phyloP scores from a whole-genome alignment of 2,329 filamentous ascomycete genomes.

The Cladosporium oxysporum region DNA sequence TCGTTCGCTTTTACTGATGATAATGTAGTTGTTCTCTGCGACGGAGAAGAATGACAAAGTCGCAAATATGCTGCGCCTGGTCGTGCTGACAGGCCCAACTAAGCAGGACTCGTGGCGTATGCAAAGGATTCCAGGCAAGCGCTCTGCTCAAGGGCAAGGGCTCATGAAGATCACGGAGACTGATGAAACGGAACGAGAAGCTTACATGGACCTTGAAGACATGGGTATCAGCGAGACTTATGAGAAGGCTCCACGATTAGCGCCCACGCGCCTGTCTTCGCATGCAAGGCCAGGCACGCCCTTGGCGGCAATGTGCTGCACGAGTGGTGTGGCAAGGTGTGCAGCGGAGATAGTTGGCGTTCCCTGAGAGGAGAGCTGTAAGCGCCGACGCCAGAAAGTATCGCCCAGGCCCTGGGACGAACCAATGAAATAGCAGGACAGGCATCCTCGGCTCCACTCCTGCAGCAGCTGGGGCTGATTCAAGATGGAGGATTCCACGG shows the following conservation, averaged over 20 bases:
- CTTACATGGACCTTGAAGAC: constrained; percentile 2
- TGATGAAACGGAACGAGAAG: constrained; percentile 5
- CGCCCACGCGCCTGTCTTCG: neutral
- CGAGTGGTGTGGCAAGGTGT: constrained; percentile 12
- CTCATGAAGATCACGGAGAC: neutral
- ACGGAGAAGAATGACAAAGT: neutral
- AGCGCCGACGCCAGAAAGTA: neutral
- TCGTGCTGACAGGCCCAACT: neutral
- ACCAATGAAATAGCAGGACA: neutral
- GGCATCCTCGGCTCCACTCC: neutral
- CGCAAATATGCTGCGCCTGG: neutral
- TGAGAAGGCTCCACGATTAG: neutral
- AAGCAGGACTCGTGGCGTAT: neutral
- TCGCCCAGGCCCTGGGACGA: neutral
- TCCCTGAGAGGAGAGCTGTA: neutral
- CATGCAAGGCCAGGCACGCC: constrained; percentile 14
- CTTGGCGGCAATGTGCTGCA: constrained; percentile 7
- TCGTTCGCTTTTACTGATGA: neutral
- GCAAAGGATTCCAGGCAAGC: neutral
- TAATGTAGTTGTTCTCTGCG: neutral
- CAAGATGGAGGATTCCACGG: neutral
- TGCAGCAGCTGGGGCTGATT: neutral
- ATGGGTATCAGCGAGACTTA: constrained; percentile 7
- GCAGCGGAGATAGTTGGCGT: constrained; percentile 1
- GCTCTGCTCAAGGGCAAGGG: neutral